phyloP scores from a whole-genome alignment of 2,329 filamentous ascomycete genomes.

The Dothideomycetes sp. region DNA sequence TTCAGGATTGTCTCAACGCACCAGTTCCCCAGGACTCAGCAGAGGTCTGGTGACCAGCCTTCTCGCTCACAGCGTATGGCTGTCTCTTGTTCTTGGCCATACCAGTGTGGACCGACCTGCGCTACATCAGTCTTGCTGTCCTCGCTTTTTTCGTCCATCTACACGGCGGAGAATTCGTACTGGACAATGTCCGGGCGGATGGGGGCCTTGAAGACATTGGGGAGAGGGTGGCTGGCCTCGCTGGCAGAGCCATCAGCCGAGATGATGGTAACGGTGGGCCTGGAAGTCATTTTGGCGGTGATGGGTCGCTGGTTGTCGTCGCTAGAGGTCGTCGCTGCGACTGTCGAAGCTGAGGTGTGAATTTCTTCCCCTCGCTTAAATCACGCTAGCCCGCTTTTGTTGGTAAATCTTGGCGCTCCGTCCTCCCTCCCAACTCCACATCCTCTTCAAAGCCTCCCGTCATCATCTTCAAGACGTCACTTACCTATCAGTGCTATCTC shows the following conservation, averaged over 20 bases:
- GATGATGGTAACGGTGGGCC: conserved; percentile 96
- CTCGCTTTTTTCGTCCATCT: conserved; percentile 6
- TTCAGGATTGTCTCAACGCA: conserved; percentile 28
- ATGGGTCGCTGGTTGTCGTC: conserved; percentile 10
- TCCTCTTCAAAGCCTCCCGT: neutral
- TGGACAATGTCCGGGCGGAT: conserved; percentile 99
- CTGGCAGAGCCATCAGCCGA: conserved; percentile 89
- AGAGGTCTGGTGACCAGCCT: conserved; percentile 99
- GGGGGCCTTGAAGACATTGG: conserved; percentile 91
- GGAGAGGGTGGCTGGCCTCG: conserved; percentile 81
- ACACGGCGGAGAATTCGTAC: conserved; percentile 40
- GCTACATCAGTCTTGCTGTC: conserved; percentile 17
- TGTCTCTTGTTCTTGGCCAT: conserved; percentile 99
- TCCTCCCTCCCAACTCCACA: too few species aligned
- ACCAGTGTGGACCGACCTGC: conserved; percentile 76
- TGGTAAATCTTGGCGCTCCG: neutral
- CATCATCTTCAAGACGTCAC: neutral
- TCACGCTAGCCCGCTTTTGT: too few species aligned
- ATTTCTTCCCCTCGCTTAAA: too few species aligned
- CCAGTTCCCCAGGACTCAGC: conserved; percentile 99
- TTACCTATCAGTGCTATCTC: too few species aligned
- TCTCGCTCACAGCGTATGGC: conserved; percentile 99
- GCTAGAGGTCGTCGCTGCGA: conserved; percentile 4
- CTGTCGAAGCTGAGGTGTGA: too few species aligned
- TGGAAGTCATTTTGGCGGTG: conserved; percentile 65